Evolutionary conservation across 768 basidiomycete genomes (phyloP), one percentile per base, ranked within the genome.

Genomic region (Boletus edulis): DNA sequence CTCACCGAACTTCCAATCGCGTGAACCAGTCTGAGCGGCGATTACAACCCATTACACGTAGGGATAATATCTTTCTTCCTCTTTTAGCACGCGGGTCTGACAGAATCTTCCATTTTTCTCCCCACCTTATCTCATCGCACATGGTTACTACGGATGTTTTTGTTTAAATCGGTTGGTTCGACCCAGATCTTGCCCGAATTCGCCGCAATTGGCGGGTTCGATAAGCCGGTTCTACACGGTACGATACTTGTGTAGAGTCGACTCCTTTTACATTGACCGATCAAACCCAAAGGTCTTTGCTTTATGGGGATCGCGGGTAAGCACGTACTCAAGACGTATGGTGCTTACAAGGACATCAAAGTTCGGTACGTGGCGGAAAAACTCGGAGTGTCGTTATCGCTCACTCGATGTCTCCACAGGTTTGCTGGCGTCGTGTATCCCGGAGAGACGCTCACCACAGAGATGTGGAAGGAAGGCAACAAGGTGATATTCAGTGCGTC

Each of bases 381-480:
- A 41, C 4, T 8, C 11, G 52, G 43, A 14, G 43, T 11, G 10
- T 38, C 18, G 40, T 22, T 12, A n/a, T 39, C n/a, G 17, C 35
- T 29, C 9, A 29, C 29, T 29, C 8, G 29, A 14, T 37, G 35
- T 12, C 14, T 37, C 17, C 38, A 14, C 57, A 89, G 89, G 34
- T 96, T 98, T 71, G 84, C 89, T 0, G 94, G 93, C 4, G 85
- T 92, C 3, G 93, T 98, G 22, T 95, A 88, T 68, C 97, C 96
- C 3, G 96, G 95, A 0, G 94, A 98, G 73, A 98, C 96, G 2
- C 80, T 98, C 49, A 77, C 94, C 14, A 99, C 96, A 0, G 86
- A 92, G 69, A 98, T 98, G 96, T 99, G 97, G 97, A 97, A 94
- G 70, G 94, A 97, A 63, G 91, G 87, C 3, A 72, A 80, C 57